Evolutionary conservation across 208 protist genomes (phyloP).

Genomic region (Leishmania tarentolae): DNA sequence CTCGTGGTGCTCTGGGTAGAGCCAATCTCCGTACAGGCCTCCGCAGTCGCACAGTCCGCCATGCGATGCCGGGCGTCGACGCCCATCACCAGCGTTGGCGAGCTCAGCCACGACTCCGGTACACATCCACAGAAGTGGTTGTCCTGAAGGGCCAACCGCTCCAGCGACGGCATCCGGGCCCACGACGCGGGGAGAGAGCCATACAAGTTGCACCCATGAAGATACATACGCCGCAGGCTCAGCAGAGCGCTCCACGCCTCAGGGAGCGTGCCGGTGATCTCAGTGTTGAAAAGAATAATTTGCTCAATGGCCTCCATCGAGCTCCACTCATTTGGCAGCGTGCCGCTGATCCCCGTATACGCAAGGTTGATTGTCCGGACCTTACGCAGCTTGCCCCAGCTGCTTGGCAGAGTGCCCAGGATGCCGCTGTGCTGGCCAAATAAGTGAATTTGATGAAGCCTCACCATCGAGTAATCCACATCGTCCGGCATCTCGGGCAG

Average conservation of each 20-base stretch:
- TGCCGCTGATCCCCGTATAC: neutral
- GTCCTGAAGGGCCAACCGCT: neutral
- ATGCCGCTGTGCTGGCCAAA: too few relatives aligned
- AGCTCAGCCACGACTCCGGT: neutral
- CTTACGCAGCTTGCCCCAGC: neutral
- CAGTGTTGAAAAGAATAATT: neutral
- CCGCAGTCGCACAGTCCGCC: too few relatives aligned
- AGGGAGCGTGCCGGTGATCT: neutral
- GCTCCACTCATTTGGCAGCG: slow-evolving; percentile 1
- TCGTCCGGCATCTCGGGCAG: too few relatives aligned
- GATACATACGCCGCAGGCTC: neutral
- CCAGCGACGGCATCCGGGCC: neutral
- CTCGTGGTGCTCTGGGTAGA: too few relatives aligned
- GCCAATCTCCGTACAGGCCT: too few relatives aligned
- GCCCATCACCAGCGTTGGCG: too few relatives aligned
- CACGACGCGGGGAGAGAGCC: slow-evolving; percentile 2
- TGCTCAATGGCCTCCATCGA: neutral
- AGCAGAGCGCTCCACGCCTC: slow-evolving; percentile 3
- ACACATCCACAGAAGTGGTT: slow-evolving; percentile 5
- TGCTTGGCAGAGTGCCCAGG: too few relatives aligned
- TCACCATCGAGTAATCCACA: too few relatives aligned
- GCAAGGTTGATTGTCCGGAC: neutral
- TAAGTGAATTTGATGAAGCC: too few relatives aligned
- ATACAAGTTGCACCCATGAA: neutral
- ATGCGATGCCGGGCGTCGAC: too few relatives aligned